These are phyloP conservation scores for Neurospora discreta DNA, from an alignment of 495 filamentous ascomycete genomes.

Conservation along the genomic window DNA sequence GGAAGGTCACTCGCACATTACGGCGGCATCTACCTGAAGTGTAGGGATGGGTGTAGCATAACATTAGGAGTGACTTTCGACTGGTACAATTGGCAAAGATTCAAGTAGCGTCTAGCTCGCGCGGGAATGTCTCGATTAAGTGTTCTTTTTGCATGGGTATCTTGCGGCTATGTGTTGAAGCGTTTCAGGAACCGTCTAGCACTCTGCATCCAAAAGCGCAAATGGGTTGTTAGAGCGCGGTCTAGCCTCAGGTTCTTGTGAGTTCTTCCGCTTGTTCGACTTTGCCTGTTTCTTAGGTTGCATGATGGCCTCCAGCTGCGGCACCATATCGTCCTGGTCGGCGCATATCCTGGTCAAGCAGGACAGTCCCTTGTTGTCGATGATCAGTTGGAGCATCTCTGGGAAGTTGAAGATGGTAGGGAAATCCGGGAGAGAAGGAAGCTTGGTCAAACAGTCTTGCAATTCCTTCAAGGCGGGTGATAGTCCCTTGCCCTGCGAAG, in stretches of 20 bases:
- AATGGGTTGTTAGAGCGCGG: background rate
- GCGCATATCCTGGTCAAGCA: slow-evolving; percentile 7
- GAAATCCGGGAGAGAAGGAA: slow-evolving; percentile 13
- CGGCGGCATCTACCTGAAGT: background rate
- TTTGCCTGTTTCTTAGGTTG: background rate
- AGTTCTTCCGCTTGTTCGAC: background rate
- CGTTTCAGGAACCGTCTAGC: background rate
- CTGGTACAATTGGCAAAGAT: background rate
- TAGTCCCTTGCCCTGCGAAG: background rate
- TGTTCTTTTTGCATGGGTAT: background rate
- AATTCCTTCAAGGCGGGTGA: background rate
- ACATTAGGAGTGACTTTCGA: background rate
- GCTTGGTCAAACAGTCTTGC: background rate
- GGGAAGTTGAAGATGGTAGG: slow-evolving; percentile 10
- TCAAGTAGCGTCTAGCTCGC: background rate
- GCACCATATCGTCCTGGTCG: slow-evolving; percentile 5
- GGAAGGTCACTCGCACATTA: background rate
- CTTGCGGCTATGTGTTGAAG: background rate
- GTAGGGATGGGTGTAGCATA: background rate
- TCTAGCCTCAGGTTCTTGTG: background rate
- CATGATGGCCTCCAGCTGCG: slow-evolving; percentile 7
- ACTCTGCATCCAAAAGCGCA: background rate
- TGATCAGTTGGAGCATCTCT: slow-evolving; percentile 5
- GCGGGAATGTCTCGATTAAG: background rate
- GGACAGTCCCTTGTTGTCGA: slow-evolving; percentile 2